Base-by-base conservation (phyloP, 176 grass and related monocot species). In the Tillandsia leiboldiana region DNA sequence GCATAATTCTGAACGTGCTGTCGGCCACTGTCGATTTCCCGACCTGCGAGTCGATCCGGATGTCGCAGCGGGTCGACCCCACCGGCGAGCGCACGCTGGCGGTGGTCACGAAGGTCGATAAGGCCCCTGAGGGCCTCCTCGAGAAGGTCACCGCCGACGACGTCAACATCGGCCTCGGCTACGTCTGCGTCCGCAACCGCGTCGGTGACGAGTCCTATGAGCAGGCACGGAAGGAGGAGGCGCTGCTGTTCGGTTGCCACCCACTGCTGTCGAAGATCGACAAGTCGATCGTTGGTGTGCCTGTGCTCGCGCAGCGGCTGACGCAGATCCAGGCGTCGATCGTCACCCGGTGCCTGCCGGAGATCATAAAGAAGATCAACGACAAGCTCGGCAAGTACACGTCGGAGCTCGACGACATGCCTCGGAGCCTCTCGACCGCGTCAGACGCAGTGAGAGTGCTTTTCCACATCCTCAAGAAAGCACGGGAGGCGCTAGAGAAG, bases 1-100 rank as follows among this genome's bases (percentile, higher is more conserved):
- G 67, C 59, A 82, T 82, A 11, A 82, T 82, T 7, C 22, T 82
- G 12, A 82, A 82, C 47, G 79, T 76, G 0, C 12, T 82, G 17
- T 76, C 72, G 2, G 79, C 79, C 0, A 70, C 72, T 0, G 72
- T 82, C 48, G 79, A 82, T 17, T 82, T 82, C 15, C 66, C 72
- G 1, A 82, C 72, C 3, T 75, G 79, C 5, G 79, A 71, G 15
- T 75, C 79, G 0, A 71, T 82, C 51, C 0, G 65, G 8, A 82
- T 82, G 79, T 82, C 79, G 17, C 56, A 62, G 12, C 14, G 48
- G 12, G 79, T 82, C 0, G 79, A 82, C 49, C 23, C 42, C 54
- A 27, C 22, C 4, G 79, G 79, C 0, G 56, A 75, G 65, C 8
- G 79, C 10, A 82, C 79, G 0, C 53, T 82, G 1, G 79, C 79